Evolutionary conservation across 1,284 basidiomycete genomes (phyloP), one percentile per base, ranked within the genome.

Genomic region (Malassezia sp.): DNA sequence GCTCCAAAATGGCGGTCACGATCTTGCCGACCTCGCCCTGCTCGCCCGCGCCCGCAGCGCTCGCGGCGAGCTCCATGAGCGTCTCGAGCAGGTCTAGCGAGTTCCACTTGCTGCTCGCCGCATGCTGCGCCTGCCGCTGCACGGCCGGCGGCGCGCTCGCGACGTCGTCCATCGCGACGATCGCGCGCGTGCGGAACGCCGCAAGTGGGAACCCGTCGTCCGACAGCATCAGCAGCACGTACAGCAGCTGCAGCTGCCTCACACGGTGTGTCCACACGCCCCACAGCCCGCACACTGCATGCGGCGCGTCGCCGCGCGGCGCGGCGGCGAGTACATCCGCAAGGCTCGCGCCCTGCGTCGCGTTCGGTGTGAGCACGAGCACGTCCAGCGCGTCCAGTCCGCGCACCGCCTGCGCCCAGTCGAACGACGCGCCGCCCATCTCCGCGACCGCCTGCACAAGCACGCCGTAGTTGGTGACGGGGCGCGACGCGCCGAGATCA

Each of bases 51-150:
- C 57, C 54, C 3, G 88, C 80, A 0, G 87, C 89, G 58, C 87
- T 85, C 64, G 91, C 87, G 33, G 95, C 73, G 77, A 95, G 84
- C 60, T 93, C 86, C 42, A 83, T 56, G 75, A 79, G 38, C 79
- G 90, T 83, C 68, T 88, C 82, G 54, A 93, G 85, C 27, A 96
- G 74, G 57, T 93, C 89, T 14, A 90, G 74, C 9, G 85, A 86
- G 70, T 96, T 96, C 89, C 90, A 96, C 0, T 86, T 82, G 57
- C 85, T 84, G 2, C 80, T 80, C 66, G 91, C 85, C 23, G 49
- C 57, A 3, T 52, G 38, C 33, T 83, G 79, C 14, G 87, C 81
- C 44, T 86, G 74, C 11, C 81, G 78, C 67, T 86, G 83, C 74
- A 88, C 86, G 15, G 85, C 85, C n/a, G 84, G 82, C 30, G 59